These are phyloP conservation scores for Blepharisma stoltei DNA, from an alignment of 73 alveolate genomes.

Conservation along the genomic window DNA sequence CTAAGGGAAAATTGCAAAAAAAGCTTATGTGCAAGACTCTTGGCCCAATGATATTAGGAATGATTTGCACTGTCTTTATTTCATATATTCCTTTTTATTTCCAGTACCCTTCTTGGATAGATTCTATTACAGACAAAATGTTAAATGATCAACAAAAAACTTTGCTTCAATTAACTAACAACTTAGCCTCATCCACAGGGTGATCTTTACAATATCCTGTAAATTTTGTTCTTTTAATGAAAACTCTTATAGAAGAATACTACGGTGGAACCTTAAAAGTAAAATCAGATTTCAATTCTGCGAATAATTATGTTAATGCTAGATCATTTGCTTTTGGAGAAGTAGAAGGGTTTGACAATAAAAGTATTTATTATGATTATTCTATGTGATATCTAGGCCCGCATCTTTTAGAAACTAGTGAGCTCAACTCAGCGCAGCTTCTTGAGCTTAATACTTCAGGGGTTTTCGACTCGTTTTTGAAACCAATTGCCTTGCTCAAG, in stretches of 20 bases:
- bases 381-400: too few species aligned
- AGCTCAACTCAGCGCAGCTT: too few species aligned
- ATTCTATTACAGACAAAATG: constrained; percentile 18
- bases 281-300: neutral
- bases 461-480: constrained; percentile 6
- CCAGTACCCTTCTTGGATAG: constrained; percentile 13
- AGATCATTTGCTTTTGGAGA: neutral
- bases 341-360: too few species aligned
- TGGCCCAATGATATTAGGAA: constrained; percentile 7
- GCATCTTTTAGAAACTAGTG: too few species aligned
- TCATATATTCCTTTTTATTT: constrained; percentile 18
- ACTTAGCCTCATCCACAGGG: neutral
- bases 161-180: neutral
- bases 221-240: neutral
- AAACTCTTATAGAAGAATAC: neutral
- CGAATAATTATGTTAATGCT: neutral
- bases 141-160: constrained; percentile 8
- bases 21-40: constrained; percentile 11
- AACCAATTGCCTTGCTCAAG: neutral
- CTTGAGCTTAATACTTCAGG: neutral
- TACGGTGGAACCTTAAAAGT: neutral
- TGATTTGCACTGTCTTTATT: constrained; percentile 1
- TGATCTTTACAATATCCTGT: neutral
- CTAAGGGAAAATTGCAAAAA: neutral
- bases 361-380: too few species aligned